phyloP scores from a whole-genome alignment of 345 rosid genomes.

The Camelina neglecta region DNA sequence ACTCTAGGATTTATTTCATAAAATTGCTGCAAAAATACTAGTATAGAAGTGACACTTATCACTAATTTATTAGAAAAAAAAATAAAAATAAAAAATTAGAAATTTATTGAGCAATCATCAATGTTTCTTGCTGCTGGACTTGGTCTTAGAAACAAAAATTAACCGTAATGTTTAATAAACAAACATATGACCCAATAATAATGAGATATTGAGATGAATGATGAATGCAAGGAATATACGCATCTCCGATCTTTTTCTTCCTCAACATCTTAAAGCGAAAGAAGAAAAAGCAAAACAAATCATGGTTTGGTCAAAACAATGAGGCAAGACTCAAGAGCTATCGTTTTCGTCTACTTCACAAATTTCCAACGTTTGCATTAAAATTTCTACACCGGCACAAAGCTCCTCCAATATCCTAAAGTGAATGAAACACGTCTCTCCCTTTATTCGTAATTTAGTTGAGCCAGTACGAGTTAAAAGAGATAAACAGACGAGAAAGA shows the following conservation, averaged over 20 bases:
- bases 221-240: conserved; percentile 38
- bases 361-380: not conserved
- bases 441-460: not conserved
- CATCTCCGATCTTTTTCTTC: conserved; percentile 24
- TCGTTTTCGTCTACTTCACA: not conserved
- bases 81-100: too few relatives aligned
- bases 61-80: too few relatives aligned
- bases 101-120: too few relatives aligned
- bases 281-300: conserved; percentile 33
- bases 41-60: too few relatives aligned
- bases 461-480: not conserved
- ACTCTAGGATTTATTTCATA: too few relatives aligned
- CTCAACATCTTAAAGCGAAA: conserved; percentile 23
- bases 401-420: too few relatives aligned
- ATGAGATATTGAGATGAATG: conserved; percentile 18
- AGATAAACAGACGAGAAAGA: not conserved
- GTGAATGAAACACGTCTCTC: not conserved
- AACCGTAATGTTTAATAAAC: not conserved
- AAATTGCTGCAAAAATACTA: too few relatives aligned
- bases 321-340: not conserved
- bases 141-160: too few relatives aligned
- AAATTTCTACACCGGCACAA: too few relatives aligned
- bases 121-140: too few relatives aligned
- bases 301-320: conserved; percentile 4
- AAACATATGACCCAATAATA: not conserved